Evolutionary conservation across 1,284 basidiomycete species (phyloP).

Genomic region (Agroathelia rolfsii): DNA sequence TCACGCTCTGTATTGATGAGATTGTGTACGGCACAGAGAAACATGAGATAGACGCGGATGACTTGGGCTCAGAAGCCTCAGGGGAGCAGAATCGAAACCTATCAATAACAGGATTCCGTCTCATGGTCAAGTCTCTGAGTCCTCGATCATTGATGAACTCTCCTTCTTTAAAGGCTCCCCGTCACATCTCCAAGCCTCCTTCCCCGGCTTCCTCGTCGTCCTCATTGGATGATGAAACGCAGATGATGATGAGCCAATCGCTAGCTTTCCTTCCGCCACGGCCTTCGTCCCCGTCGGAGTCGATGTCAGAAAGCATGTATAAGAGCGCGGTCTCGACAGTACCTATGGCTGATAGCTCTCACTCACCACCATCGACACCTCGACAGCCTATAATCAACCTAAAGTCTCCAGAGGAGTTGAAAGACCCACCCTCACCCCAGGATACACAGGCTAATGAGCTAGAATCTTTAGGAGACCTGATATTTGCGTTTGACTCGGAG

Average conservation of each 20-base stretch:
- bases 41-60: too few relatives aligned
- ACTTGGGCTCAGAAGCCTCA: slow-evolving; percentile 6
- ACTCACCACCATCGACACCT: too few relatives aligned
- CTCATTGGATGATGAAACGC: slow-evolving; percentile 55
- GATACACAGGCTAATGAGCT: too few relatives aligned
- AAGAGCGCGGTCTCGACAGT: slow-evolving; percentile 58
- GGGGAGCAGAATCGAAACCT: slow-evolving; percentile 30
- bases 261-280: slow-evolving; percentile 45
- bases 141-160: slow-evolving; percentile 15
- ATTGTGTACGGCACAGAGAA: slow-evolving; percentile 45
- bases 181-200: slow-evolving; percentile 30
- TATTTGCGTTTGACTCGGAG: slow-evolving; percentile 49
- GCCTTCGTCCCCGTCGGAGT: slow-evolving; percentile 33
- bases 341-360: too few relatives aligned
- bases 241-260: slow-evolving; percentile 67
- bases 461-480: slow-evolving; percentile 36
- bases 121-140: slow-evolving; percentile 34
- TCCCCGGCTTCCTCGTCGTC: slow-evolving; percentile 34
- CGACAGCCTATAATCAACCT: slow-evolving; percentile 5
- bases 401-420: too few relatives aligned
- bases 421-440: too few relatives aligned
- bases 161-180: too few relatives aligned
- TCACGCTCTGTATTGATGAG: slow-evolving; percentile 49
- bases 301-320: slow-evolving; percentile 53
- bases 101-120: slow-evolving; percentile 37